Base-by-base conservation (phyloP, 1,284 basidiomycete species). In the Takashimella koratensis region DNA sequence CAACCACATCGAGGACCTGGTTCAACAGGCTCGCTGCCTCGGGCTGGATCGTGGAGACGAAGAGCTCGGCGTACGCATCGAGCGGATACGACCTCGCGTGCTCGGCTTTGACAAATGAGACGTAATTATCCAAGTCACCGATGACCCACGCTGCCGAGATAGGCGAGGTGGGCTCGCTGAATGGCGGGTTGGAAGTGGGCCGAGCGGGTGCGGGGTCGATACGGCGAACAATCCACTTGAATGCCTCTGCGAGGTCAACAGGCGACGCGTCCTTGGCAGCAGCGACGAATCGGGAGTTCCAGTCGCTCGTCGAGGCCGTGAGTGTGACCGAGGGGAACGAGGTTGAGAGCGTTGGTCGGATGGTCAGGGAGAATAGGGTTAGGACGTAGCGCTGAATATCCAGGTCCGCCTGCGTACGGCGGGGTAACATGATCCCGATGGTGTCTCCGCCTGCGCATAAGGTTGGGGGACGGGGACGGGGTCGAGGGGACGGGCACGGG, bases 1-100 rank as follows among this genome's bases (percentile, higher is more conserved):
- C 62, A 51, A 61, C 65, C 10, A 68, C 57, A 36, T 71, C 66
- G 45, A 74, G 67, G 4, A 74, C 53, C 27, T 67, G 65, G 12
- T 66, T 50, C 21, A 74, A 54, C 40, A 62, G 59, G 2, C 43
- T 48, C 3, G 40, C 45, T 12, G 56, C 41, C 1, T 52, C 57
- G 4, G 46, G 11, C 10, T 44, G 21, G 1, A 71, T 46, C 4
- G 51, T 47, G 1, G 66, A 61, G 5, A 53, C 22, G 22, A 71
- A 55, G n/a, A 71, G 53, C 16, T 27, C 51, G 1, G 54, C 56
- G 51, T 68, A 74, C 4, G 67, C 62, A 11, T 59, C 47, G 3
- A 53, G 26, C 12, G 68, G 65, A 47, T 71, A 72, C n/a, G 64
- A 67, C n/a, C 61, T 53, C 4, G 66, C 65, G 41, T 60, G 60